A percentile compares a stretch with the other conserved stretches of the same genome.
Evolutionary conservation across 345 rosid species (phyloP).

Genomic region (Ceriops decandra): DNA sequence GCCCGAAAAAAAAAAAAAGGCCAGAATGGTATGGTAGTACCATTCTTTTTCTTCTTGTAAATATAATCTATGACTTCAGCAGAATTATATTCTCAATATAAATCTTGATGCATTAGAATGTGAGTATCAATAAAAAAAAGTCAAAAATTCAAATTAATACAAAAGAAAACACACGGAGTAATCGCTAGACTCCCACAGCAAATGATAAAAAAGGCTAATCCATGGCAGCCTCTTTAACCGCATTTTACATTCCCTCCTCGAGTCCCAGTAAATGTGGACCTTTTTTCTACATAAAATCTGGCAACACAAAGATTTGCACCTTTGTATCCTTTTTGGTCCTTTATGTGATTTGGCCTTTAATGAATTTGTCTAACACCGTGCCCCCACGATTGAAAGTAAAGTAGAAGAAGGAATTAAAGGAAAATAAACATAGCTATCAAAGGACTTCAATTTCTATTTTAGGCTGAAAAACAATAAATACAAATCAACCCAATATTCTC

Average conservation of each 20-base stretch:
- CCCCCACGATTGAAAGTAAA: constrained; percentile 25
- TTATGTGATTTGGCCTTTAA: constrained; percentile 30
- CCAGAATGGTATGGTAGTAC: no score
- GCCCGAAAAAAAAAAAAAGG: no score
- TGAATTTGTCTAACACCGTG: constrained; percentile 25
- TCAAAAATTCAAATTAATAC: no score
- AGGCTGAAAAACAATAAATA: constrained; percentile 8
- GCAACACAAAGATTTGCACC: constrained; percentile 11
- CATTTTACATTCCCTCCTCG: constrained; percentile 24
- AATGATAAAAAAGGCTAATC: no score
- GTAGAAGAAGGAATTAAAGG: constrained; percentile 3
- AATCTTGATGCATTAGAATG: no score
- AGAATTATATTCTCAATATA: no score
- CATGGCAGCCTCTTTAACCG: constrained; percentile 4
- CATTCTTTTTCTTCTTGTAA: no score
- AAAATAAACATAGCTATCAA: neutral
- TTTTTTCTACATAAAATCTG: constrained; percentile 9
- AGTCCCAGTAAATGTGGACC: neutral
- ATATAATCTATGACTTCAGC: no score
- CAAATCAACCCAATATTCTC: neutral
- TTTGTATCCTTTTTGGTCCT: constrained; percentile 8
- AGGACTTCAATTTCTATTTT: constrained; percentile 22
- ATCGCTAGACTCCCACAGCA: no score
- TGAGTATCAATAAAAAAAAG: no score
- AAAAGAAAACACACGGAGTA: no score